Evolutionary conservation across 768 basidiomycete species (phyloP).

Genomic region (Infundibulicybe gibba): DNA sequence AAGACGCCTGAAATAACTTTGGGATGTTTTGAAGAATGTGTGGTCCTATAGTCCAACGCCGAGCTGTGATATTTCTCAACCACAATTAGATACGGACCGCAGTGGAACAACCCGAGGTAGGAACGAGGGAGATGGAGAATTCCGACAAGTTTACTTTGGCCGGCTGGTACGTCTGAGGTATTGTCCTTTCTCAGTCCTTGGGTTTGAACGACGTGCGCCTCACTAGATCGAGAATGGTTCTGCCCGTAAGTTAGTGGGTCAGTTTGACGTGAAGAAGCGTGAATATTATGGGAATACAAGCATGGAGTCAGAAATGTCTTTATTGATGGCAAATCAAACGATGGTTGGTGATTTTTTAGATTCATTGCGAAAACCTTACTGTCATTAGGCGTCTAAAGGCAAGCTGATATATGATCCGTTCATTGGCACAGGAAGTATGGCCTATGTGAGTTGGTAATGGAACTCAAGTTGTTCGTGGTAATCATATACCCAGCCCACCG

Average conservation of each 20-base stretch:
- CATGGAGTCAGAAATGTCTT: constrained; percentile 95
- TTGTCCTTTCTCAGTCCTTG: constrained; percentile 2
- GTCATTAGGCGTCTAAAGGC: constrained; percentile 72
- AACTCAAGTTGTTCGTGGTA: too few relatives aligned
- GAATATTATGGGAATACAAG: constrained; percentile 92
- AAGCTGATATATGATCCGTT: constrained; percentile 96
- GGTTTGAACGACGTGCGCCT: not conserved
- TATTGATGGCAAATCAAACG: constrained; percentile 96
- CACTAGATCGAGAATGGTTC: constrained; percentile 54
- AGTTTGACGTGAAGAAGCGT: constrained; percentile 87
- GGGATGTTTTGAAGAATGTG: constrained; percentile 87
- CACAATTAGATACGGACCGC: constrained; percentile 42
- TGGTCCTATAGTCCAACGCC: constrained; percentile 24
- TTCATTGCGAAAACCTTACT: not conserved
- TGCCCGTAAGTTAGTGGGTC: constrained; percentile 63
- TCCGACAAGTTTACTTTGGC: constrained; percentile 76
- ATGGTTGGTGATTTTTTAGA: constrained; percentile 43
- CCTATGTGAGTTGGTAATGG: constrained; percentile 52
- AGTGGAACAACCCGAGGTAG: constrained; percentile 40
- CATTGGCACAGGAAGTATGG: constrained; percentile 89
- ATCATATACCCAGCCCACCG: constrained; percentile 79
- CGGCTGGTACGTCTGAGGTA: constrained; percentile 65
- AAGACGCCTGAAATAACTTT: constrained; percentile 70
- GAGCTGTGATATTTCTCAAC: not conserved
- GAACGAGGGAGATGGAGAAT: constrained; percentile 63